Percentiles rank a stretch among this genome's conserved stretches.
These are phyloP conservation scores for Curvularia eragrostidis DNA, from an alignment of 2,329 filamentous ascomycete genomes.

Conservation along the genomic window DNA sequence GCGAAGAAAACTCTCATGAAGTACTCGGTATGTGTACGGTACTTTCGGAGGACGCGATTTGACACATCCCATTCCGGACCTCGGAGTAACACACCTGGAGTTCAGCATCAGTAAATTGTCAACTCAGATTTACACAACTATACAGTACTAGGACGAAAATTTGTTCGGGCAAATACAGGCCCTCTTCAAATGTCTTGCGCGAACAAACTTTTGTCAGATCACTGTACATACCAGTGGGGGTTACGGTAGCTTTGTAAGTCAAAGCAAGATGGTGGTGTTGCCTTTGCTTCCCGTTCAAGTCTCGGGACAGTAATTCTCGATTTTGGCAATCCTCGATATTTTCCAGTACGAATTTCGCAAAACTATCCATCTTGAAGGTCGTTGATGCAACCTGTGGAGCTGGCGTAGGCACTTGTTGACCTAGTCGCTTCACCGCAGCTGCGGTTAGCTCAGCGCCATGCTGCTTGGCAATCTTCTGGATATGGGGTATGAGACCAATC, in stretches of 20 bases:
- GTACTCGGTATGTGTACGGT: slow-evolving; percentile 29
- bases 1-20: slow-evolving; percentile 69
- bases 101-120: background rate
- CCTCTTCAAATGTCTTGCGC: too few relatives aligned
- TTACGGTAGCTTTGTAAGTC: slow-evolving; percentile 63
- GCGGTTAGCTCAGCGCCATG: slow-evolving; percentile 63
- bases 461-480: slow-evolving; percentile 40
- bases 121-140: background rate
- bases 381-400: slow-evolving; percentile 21
- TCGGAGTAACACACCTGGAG: slow-evolving; percentile 46
- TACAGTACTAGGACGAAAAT: too few relatives aligned
- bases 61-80: slow-evolving; percentile 66
- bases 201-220: too few relatives aligned
- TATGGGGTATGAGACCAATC: slow-evolving; percentile 29
- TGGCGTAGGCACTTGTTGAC: slow-evolving; percentile 54
- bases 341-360: slow-evolving; percentile 15
- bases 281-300: slow-evolving; percentile 59
- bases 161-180: too few relatives aligned
- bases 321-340: slow-evolving; percentile 17
- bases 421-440: slow-evolving; percentile 73
- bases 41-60: slow-evolving; percentile 43
- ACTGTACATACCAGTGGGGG: slow-evolving; percentile 45
- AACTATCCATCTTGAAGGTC: slow-evolving; percentile 10
- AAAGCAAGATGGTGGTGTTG: slow-evolving; percentile 51
- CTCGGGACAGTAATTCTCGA: slow-evolving; percentile 63